These are phyloP conservation scores for Fusarium sp. DNA, from an alignment of 2,329 filamentous ascomycete genomes.

Conservation along the genomic window DNA sequence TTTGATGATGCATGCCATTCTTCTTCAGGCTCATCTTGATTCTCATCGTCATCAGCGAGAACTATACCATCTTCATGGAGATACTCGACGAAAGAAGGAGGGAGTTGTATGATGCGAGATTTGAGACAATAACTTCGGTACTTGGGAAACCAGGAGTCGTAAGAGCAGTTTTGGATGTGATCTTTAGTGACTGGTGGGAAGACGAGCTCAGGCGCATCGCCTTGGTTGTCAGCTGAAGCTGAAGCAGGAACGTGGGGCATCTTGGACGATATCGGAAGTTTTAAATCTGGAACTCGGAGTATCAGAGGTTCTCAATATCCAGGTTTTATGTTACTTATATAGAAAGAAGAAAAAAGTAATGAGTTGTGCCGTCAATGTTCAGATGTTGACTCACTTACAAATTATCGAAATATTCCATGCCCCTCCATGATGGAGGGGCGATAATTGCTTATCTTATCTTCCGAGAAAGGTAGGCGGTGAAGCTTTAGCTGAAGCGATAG, in stretches of 20 bases:
- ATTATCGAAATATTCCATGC: slow-evolving; percentile 36
- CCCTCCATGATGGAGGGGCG: slow-evolving; percentile 37
- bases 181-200: slow-evolving; percentile 87
- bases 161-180: slow-evolving; percentile 95
- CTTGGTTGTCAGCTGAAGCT: slow-evolving; percentile 4
- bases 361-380: not conserved
- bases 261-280: not conserved
- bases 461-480: slow-evolving; percentile 15
- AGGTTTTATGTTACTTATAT: not conserved
- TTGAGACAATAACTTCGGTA: slow-evolving; percentile 87
- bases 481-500: not conserved
- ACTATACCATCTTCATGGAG: slow-evolving; percentile 93
- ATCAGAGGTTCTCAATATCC: not conserved
- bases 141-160: slow-evolving; percentile 89
- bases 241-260: slow-evolving; percentile 53
- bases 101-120: slow-evolving; percentile 84
- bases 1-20: slow-evolving; percentile 57
- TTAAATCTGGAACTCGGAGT: not conserved
- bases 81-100: slow-evolving; percentile 82
- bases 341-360: not conserved
- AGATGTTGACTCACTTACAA: slow-evolving; percentile 41
- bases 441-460: slow-evolving; percentile 31
- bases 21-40: slow-evolving; percentile 67
- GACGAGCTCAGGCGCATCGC: slow-evolving; percentile 56
- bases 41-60: slow-evolving; percentile 74